phyloP scores from a whole-genome alignment of 225 moss, liverwort and hornwort genomes.

The Physcomitrellopsis africana region DNA sequence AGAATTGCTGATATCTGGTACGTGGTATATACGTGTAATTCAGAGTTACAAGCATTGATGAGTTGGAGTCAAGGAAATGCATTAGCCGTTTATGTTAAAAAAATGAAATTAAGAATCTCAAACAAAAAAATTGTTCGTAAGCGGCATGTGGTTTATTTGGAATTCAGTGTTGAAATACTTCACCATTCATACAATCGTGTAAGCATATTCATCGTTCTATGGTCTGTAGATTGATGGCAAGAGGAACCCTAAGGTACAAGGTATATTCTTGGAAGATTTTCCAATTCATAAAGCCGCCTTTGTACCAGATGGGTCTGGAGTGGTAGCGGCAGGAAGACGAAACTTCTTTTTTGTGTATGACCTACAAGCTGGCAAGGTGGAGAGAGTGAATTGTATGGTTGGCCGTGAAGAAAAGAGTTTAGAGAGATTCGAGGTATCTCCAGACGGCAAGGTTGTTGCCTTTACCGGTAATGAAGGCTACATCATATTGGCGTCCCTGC shows the following conservation, averaged over 20 bases:
- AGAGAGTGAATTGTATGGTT: slow-evolving; percentile 75
- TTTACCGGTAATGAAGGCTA: slow-evolving; percentile 90
- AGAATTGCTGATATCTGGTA: not conserved
- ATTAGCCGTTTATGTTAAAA: not conserved
- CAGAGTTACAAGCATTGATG: too few species aligned
- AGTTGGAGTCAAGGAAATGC: not conserved
- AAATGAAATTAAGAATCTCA: too few species aligned
- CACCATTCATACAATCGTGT: not conserved
- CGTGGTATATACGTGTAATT: too few species aligned
- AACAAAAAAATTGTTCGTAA: not conserved
- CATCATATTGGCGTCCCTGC: slow-evolving; percentile 80
- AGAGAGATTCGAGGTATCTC: slow-evolving; percentile 82
- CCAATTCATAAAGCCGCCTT: slow-evolving; percentile 89
- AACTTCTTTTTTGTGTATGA: slow-evolving; percentile 83
- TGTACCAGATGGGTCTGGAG: slow-evolving; percentile 84
- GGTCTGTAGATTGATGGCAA: slow-evolving; percentile 84
- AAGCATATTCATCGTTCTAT: not conserved
- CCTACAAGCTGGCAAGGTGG: slow-evolving; percentile 80
- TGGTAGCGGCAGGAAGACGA: slow-evolving; percentile 77
- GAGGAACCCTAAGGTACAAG: slow-evolving; percentile 91
- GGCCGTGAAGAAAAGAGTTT: slow-evolving; percentile 87
- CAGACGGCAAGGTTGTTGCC: slow-evolving; percentile 80
- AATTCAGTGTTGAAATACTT: not conserved
- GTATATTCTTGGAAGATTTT: slow-evolving; percentile 78
- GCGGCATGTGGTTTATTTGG: not conserved